Evolutionary conservation across 2,329 filamentous ascomycete genomes (phyloP), one percentile per base, ranked within the genome.

Genomic region (Hypomyces rosellus): DNA sequence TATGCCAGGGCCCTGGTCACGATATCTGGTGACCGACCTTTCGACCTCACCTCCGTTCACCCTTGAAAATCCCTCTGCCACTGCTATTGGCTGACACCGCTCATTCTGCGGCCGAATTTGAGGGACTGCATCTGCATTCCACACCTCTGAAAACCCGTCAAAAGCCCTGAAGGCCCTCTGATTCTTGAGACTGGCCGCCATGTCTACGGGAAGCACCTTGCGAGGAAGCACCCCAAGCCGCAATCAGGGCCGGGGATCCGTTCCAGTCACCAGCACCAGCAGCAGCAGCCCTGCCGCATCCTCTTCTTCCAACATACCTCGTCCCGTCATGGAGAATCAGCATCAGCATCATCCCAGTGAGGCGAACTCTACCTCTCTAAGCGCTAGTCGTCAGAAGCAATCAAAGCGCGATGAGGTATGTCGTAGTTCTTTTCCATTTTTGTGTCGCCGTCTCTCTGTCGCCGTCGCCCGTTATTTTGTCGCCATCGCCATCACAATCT

Each of bases 371-470:
- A n/a, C 41, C 49, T 84, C 87, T 38, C 81, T 96, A 73, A 96
- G 89, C 73, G 88, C 90, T 61, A 97, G 92, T 71, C 84, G 93
- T 65, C 88, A 93, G 70, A 96, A 96, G 74, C 92, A 96, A 78
- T 86, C 85, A 60, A 97, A 97, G 75, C 85, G 91, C 71, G 93
- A 99, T 85, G 93, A 99, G 87, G 93, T 99, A 77, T 63, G 81
- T 75, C 57, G n/a, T n/a, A 9, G 3, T 25, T 33, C 25, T 33
- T 45, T 22, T 41, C 38, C 45, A 6, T 44, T 41, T 42, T 30
- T 30, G 34, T 39, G 38, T 11, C 12, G 45, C 46, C 9, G 25
- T 30, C 25, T 30, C 25, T 30, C 25, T 30, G 25, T 30, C 25
- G 16, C 16, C 1, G 38, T 14, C 38, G 16, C 38, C 16, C 38